A percentile compares a stretch with the other conserved stretches of the same genome.
phyloP scores from a whole-genome alignment of 2,329 filamentous ascomycete species.

The Calonectria pauciramosa region DNA sequence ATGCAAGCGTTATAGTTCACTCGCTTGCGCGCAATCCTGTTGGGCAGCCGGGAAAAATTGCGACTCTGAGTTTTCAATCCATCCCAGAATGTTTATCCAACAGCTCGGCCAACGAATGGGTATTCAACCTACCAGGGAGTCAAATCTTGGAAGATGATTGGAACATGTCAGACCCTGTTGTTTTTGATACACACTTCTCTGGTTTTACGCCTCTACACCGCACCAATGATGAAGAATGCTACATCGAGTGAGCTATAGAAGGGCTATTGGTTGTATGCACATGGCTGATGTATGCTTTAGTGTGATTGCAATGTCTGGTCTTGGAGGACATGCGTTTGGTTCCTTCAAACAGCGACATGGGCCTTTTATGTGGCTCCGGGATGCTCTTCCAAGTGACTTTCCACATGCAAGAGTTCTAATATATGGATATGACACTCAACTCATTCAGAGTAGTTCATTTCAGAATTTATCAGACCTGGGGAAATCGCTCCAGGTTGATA shows the following conservation, averaged over 20 bases:
- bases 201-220: background rate
- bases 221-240: background rate
- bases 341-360: constrained; percentile 47
- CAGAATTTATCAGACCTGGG: constrained; percentile 31
- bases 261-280: background rate
- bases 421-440: constrained; percentile 43
- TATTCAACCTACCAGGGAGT: background rate
- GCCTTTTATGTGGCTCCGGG: constrained; percentile 48
- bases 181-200: background rate
- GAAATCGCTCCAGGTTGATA: constrained; percentile 8
- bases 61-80: background rate
- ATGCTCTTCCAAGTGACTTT: constrained; percentile 42
- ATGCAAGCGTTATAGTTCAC: background rate
- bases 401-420: constrained; percentile 39
- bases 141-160: background rate
- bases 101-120: background rate
- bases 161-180: background rate
- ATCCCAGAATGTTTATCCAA: background rate
- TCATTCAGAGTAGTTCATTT: constrained; percentile 20
- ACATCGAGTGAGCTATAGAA: background rate
- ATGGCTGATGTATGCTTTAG: background rate
- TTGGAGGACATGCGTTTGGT: constrained; percentile 46
- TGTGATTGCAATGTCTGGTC: constrained; percentile 31
- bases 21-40: background rate
- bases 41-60: background rate